Conservation (phyloP, 2,329 filamentous ascomycete genomes). For the Aspergillus glaucus region DNA sequence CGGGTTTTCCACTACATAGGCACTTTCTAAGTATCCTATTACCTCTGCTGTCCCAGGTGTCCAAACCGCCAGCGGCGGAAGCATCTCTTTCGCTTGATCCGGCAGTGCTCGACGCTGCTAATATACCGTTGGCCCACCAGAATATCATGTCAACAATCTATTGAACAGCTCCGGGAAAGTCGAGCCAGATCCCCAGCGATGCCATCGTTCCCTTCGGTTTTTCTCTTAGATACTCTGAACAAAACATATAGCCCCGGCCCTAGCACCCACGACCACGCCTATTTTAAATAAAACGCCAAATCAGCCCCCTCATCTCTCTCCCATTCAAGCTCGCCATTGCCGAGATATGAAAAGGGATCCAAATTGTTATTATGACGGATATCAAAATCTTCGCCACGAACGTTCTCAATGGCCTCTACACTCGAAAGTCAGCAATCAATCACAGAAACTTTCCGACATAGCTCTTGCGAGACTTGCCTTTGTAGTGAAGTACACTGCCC, state of each 20-base stretch:
- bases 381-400: slow-evolving; percentile 13
- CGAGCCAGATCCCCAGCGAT: background rate
- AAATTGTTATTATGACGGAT: slow-evolving; percentile 8
- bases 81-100: background rate
- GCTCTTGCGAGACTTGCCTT: slow-evolving; percentile 4
- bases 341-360: slow-evolving; percentile 10
- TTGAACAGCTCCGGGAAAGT: background rate
- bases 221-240: background rate
- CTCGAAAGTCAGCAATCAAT: background rate
- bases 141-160: background rate
- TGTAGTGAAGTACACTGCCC: slow-evolving; percentile 18
- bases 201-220: background rate
- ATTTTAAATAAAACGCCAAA: slow-evolving; percentile 7
- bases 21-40: background rate
- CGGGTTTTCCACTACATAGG: background rate
- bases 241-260: background rate
- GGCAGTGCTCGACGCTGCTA: background rate
- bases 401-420: slow-evolving; percentile 7
- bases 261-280: background rate
- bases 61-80: background rate
- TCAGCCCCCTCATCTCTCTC: slow-evolving; percentile 6
- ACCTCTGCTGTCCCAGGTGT: background rate
- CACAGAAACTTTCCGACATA: background rate
- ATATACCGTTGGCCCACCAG: background rate
- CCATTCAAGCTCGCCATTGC: slow-evolving; percentile 8